Conservation (phyloP, 805 yeast genomes). For the Ogataea kodamae region DNA sequence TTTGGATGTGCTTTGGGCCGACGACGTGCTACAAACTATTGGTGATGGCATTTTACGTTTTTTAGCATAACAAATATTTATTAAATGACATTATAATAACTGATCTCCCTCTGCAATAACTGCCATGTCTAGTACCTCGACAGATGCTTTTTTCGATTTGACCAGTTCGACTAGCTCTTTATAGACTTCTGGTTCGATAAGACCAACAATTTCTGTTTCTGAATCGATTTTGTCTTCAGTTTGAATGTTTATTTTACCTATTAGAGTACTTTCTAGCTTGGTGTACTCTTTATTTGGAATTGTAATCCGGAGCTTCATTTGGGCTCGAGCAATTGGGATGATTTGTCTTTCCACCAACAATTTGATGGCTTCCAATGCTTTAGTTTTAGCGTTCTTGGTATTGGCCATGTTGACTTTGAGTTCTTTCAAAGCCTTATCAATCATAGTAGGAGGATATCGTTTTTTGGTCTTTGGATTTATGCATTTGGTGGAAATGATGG, state of each 20-base stretch:
- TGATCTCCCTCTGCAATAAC: slow-evolving; percentile 62
- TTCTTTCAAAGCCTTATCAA: slow-evolving; percentile 77
- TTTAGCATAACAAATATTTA: slow-evolving; percentile 5
- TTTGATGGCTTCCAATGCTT: slow-evolving; percentile 89
- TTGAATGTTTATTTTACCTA: slow-evolving; percentile 36
- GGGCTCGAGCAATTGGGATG: slow-evolving; percentile 91
- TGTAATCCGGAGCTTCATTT: slow-evolving; percentile 78
- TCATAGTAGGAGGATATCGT: slow-evolving; percentile 92
- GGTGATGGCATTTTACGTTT: slow-evolving; percentile 47
- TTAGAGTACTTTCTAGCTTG: slow-evolving; percentile 29
- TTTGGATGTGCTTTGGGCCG: slow-evolving; percentile 91
- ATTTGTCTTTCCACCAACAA: slow-evolving; percentile 71
- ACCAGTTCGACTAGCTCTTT: slow-evolving; percentile 64
- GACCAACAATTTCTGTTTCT: slow-evolving; percentile 42
- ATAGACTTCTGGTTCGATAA: slow-evolving; percentile 84
- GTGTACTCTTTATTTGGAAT: slow-evolving; percentile 53
- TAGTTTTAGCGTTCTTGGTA: slow-evolving; percentile 59
- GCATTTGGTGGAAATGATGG: slow-evolving; percentile 82
- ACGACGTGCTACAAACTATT: slow-evolving; percentile 61
- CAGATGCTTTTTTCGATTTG: slow-evolving; percentile 55
- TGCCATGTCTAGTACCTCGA: slow-evolving; percentile 87
- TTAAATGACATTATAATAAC: slow-evolving; percentile 13
- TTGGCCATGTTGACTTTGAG: slow-evolving; percentile 76
- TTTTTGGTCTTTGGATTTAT: slow-evolving; percentile 86
- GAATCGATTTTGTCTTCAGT: slow-evolving; percentile 15